Base-by-base conservation (phyloP, 306 rosid species). In the Vigna angularis region DNA sequence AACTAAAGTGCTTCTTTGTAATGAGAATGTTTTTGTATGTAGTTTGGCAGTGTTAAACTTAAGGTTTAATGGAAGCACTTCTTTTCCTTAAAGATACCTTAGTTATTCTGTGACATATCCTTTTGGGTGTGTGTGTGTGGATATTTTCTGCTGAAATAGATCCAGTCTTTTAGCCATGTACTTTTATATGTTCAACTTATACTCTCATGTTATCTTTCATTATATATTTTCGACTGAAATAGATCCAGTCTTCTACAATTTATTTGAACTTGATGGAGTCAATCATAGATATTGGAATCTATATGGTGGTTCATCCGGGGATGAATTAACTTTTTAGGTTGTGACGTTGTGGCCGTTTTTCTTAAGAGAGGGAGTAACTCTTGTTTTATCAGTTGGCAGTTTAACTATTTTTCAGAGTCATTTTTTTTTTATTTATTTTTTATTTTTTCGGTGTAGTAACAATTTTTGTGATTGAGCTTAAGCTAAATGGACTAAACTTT, bases 21-120 rank as follows among this genome's bases (percentile, higher is more conserved):
- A 57, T 30, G 66, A 44, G 10, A 30, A 28, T 53, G 2, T 40
- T n/a, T 53, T 17, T 28, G 45, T 53, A 4, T 79, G 42, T 66
- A 30, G 16, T 81, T 58, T 69, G 52, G 36, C 11, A 16, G 55
- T 14, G 16, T 16, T 18, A 69, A 14, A 76, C 18, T 17, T 28
- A 24, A 9, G 49, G 66, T 16, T 75, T 28, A 44, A 7, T 22
- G 24, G 68, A 12, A 17, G 55, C 12, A 34, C 59, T 45, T 58
- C 50, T 64, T 40, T 30, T 32, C 58, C 67, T 77, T 4, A 30
- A 30, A 30, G 34, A 30, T 30, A 30, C 45, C 28, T 10, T 16
- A 44, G 64, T 59, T 16, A 72, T 78, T 67, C 7, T 67, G 38
- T 71, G 47, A 61, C 20, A 67, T 61, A 48, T 34, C 70, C 30